Percentiles rank a stretch among this genome's conserved stretches.
Evolutionary conservation across 2,329 filamentous ascomycete genomes (phyloP).

Genomic region (Huntiella bhutanensis): DNA sequence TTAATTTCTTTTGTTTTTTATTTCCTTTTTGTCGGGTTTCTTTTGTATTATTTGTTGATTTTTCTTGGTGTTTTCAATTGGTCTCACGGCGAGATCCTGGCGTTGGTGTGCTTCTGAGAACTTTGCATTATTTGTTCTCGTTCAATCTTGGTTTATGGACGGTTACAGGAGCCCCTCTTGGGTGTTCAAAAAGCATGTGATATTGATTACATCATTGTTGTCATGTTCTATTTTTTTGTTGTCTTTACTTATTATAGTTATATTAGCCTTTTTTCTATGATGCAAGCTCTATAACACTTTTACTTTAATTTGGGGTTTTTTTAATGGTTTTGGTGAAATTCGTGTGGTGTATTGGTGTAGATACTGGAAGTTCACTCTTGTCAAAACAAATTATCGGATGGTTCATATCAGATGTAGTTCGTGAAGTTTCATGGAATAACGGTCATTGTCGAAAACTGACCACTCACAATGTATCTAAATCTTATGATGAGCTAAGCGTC

Average conservation of each 20-base stretch:
- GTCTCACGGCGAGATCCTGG: not conserved
- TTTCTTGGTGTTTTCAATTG: conserved; percentile 5
- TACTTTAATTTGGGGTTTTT: not conserved
- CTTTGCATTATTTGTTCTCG: not conserved
- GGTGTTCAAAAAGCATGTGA: conserved; percentile 1
- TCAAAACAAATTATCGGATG: too few relatives aligned
- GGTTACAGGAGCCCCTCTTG: not conserved
- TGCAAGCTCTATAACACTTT: not conserved
- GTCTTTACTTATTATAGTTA: not conserved
- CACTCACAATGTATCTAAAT: too few relatives aligned
- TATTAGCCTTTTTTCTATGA: not conserved
- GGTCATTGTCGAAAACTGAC: too few relatives aligned
- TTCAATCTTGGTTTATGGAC: not conserved
- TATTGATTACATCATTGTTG: conserved; percentile 3
- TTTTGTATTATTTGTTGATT: not conserved
- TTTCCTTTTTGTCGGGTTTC: conserved; percentile 2
- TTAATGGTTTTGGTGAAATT: too few relatives aligned
- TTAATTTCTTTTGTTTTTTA: conserved; percentile 1
- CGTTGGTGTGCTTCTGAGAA: not conserved
- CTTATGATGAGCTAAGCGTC: too few relatives aligned
- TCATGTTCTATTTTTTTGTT: conserved; percentile 2
- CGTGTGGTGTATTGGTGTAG: too few relatives aligned
- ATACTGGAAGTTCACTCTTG: too few relatives aligned
- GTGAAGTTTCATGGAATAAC: too few relatives aligned
- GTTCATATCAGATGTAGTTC: too few relatives aligned